phyloP scores from a whole-genome alignment of 345 rosid genomes.

The Aquilaria sinensis region DNA sequence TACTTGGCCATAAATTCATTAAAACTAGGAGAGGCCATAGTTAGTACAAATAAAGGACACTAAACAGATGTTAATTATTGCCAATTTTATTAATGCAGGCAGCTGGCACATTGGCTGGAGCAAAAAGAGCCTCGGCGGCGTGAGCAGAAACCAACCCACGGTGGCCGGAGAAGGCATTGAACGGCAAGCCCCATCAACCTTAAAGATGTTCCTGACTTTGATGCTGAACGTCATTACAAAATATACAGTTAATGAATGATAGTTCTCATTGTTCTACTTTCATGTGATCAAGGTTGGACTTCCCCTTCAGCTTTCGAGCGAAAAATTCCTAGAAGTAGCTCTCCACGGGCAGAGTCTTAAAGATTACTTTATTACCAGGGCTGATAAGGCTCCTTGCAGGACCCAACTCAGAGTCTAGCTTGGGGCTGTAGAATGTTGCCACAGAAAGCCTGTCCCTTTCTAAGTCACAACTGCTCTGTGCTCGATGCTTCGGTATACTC shows the following conservation, averaged over 20 bases:
- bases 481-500: constrained; percentile 24
- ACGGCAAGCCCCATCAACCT: constrained; percentile 20
- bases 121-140: background rate
- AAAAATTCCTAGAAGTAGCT: constrained; percentile 25
- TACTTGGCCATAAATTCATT: too few relatives aligned
- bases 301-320: constrained; percentile 20
- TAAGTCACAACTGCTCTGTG: constrained; percentile 21
- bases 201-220: constrained; percentile 1
- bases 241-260: background rate
- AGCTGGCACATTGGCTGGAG: constrained; percentile 21
- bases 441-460: constrained; percentile 16
- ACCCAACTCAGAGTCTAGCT: constrained; percentile 18
- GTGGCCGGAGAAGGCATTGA: constrained; percentile 5
- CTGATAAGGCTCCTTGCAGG: constrained; percentile 20
- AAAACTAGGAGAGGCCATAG: too few relatives aligned
- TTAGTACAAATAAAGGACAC: too few relatives aligned
- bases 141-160: too few relatives aligned
- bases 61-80: too few relatives aligned
- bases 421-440: constrained; percentile 19
- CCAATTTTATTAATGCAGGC: too few relatives aligned
- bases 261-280: background rate
- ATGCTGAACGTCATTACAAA: constrained; percentile 12
- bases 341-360: constrained; percentile 16
- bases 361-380: background rate
- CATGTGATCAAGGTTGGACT: constrained; percentile 23